These are phyloP conservation scores for Eremothecium coryli DNA, from an alignment of 1,139 yeast species.

Conservation along the genomic window DNA sequence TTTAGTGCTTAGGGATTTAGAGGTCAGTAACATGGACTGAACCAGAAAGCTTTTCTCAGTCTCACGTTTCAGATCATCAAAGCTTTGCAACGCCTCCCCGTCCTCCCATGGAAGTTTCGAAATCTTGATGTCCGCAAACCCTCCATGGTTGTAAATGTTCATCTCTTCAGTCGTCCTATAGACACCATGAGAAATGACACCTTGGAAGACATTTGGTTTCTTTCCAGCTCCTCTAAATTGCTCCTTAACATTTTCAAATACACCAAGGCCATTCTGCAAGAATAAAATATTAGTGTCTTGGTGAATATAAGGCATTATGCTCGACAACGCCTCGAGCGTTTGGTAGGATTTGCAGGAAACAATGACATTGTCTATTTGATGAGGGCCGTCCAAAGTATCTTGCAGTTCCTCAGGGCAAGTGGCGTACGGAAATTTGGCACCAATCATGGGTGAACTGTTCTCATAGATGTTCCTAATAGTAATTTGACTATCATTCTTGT, in stretches of 20 bases:
- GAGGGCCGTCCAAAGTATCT: slow-evolving; percentile 6
- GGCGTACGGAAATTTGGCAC: slow-evolving; percentile 17
- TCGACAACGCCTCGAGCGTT: slow-evolving; percentile 41
- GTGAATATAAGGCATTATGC: slow-evolving; percentile 40
- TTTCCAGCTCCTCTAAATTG: slow-evolving; percentile 46
- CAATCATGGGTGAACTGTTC: slow-evolving; percentile 12
- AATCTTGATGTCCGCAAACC: slow-evolving; percentile 50
- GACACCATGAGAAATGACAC: slow-evolving; percentile 79
- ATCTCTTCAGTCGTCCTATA: slow-evolving; percentile 28
- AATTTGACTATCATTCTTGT: slow-evolving; percentile 22
- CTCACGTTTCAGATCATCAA: slow-evolving; percentile 13
- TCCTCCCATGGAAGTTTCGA: slow-evolving; percentile 36
- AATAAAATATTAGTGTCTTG: slow-evolving; percentile 52
- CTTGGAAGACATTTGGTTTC: slow-evolving; percentile 58
- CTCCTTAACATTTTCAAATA: slow-evolving; percentile 44
- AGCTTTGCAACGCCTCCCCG: slow-evolving; percentile 18
- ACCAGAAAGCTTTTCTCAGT: slow-evolving; percentile 20
- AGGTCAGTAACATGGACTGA: slow-evolving; percentile 22
- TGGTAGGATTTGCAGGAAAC: slow-evolving; percentile 63
- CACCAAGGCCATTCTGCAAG: slow-evolving; percentile 85
- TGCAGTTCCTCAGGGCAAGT: slow-evolving; percentile 25
- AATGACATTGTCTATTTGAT: slow-evolving; percentile 45
- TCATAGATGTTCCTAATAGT: slow-evolving; percentile 26
- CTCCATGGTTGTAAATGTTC: slow-evolving; percentile 50
- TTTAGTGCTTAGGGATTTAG: slow-evolving; percentile 35